Conservation (phyloP, 805 yeast species). For the Hanseniaspora jakobsenii region DNA sequence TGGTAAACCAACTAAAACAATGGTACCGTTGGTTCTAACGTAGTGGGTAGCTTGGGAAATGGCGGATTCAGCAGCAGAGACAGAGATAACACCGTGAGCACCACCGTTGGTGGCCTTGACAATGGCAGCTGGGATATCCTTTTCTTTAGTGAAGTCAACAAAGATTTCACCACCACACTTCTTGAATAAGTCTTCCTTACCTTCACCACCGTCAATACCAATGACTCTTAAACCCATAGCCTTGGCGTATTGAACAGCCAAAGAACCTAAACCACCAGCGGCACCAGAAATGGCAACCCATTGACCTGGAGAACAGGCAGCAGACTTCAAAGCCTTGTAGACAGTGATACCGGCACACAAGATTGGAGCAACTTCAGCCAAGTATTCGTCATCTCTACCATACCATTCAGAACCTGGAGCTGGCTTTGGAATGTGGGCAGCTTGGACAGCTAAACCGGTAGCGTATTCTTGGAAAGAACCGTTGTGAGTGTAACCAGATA, state of each 20-base stretch:
- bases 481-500: constrained; percentile 65
- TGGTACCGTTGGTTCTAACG: constrained; percentile 49
- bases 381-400: constrained; percentile 33
- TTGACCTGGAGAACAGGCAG: constrained; percentile 48
- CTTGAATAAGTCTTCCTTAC: constrained; percentile 43
- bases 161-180: constrained; percentile 52
- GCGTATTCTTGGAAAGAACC: constrained; percentile 58
- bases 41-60: constrained; percentile 39
- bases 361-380: constrained; percentile 48
- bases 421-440: constrained; percentile 41
- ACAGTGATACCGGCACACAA: constrained; percentile 60
- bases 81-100: constrained; percentile 60
- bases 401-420: constrained; percentile 11
- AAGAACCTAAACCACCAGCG: constrained; percentile 69
- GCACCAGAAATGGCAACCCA: constrained; percentile 72
- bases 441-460: constrained; percentile 53
- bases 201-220: constrained; percentile 66
- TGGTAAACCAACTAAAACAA: constrained; percentile 51
- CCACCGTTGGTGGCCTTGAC: constrained; percentile 46
- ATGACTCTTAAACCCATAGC: constrained; percentile 65
- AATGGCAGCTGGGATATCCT: constrained; percentile 39
- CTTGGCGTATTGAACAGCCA: constrained; percentile 63
- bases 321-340: constrained; percentile 55
- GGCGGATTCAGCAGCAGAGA: constrained; percentile 44
- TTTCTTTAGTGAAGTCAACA: constrained; percentile 42